Evolutionary conservation across 2,329 filamentous ascomycete genomes (phyloP).

Genomic region (Thelonectria blattea): DNA sequence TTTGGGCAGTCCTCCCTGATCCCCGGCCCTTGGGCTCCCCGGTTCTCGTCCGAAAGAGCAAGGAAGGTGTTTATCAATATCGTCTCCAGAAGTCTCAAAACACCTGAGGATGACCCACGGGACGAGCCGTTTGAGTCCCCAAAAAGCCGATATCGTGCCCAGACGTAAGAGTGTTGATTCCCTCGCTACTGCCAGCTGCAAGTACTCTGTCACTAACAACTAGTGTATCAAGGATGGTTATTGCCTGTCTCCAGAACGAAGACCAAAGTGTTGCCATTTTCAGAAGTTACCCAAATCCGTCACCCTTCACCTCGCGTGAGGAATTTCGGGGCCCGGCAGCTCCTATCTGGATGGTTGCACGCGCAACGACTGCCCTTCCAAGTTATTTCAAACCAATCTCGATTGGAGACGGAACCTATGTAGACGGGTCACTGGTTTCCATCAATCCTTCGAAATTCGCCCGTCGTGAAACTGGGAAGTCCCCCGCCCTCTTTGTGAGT

Average conservation of each 20-base stretch:
- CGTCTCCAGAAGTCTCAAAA: neutral
- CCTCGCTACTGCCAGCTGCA: too few relatives aligned
- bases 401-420: neutral
- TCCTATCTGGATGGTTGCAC: conserved; percentile 13
- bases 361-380: conserved; percentile 1
- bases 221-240: neutral
- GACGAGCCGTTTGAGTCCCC: neutral
- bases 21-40: neutral
- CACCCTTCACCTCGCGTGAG: neutral
- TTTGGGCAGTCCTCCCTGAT: neutral
- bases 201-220: neutral
- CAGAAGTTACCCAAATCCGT: neutral
- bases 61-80: neutral
- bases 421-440: conserved; percentile 4
- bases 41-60: neutral
- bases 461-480: neutral
- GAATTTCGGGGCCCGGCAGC: neutral
- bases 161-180: conserved; percentile 2
- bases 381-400: conserved; percentile 6
- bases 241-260: neutral
- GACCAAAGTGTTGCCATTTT: neutral
- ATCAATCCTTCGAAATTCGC: neutral
- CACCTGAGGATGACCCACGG: neutral
- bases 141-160: neutral
- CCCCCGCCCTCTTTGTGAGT: conserved; percentile 2